Conservation (phyloP, 2,329 filamentous ascomycete genomes). For the Byssoonygena ceratinophila region DNA sequence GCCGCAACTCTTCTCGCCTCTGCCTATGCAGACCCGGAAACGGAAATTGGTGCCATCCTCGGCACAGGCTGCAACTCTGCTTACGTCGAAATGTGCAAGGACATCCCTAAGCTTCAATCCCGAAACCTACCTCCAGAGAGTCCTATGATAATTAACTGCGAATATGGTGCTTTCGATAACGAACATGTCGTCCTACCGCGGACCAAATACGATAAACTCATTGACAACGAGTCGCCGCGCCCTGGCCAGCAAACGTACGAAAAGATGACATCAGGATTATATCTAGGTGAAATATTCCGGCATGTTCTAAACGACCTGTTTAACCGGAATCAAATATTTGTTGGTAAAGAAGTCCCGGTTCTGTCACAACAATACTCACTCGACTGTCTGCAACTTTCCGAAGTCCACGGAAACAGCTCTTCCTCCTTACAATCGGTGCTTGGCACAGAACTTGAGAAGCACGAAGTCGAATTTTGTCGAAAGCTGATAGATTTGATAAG, state of each 20-base stretch:
- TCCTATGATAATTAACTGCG: slow-evolving; percentile 93
- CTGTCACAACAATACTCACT: slow-evolving; percentile 80
- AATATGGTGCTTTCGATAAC: slow-evolving; percentile 95
- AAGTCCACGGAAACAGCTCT: slow-evolving; percentile 90
- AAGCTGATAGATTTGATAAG: slow-evolving; percentile 87
- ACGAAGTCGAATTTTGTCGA: slow-evolving; percentile 80
- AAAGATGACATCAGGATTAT: slow-evolving; percentile 94
- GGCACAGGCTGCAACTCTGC: slow-evolving; percentile 96
- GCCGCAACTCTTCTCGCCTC: slow-evolving; percentile 95
- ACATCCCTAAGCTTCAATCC: slow-evolving; percentile 84
- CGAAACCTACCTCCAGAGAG: slow-evolving; percentile 74
- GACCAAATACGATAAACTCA: slow-evolving; percentile 72
- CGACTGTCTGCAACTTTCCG: slow-evolving; percentile 84
- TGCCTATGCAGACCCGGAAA: slow-evolving; percentile 79
- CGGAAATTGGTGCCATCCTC: slow-evolving; percentile 96
- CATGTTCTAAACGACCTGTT: slow-evolving; percentile 72
- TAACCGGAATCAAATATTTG: slow-evolving; percentile 64
- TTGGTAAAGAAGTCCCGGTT: slow-evolving; percentile 65
- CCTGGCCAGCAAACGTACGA: slow-evolving; percentile 92
- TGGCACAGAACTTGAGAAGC: slow-evolving; percentile 45
- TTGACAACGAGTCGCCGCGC: slow-evolving; percentile 83
- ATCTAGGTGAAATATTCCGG: slow-evolving; percentile 89
- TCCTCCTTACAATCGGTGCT: slow-evolving; percentile 64
- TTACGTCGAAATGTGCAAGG: slow-evolving; percentile 89
- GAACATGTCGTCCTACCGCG: slow-evolving; percentile 76